phyloP scores from a whole-genome alignment of 2,329 filamentous ascomycete genomes.

The Tricladium varicosporioides region DNA sequence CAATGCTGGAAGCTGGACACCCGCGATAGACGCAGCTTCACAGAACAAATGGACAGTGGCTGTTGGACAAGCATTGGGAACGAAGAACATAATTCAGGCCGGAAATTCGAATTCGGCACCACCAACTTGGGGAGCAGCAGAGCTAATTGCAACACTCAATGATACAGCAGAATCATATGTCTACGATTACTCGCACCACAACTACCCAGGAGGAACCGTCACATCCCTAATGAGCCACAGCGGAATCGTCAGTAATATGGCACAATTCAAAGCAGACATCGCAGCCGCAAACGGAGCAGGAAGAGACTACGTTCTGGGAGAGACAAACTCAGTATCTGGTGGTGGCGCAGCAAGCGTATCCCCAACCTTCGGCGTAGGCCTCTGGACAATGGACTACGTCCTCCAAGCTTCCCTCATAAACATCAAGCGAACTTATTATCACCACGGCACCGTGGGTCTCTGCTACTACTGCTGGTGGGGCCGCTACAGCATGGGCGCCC shows the following conservation, averaged over 20 bases:
- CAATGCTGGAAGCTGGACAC: slow-evolving; percentile 23
- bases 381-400: slow-evolving; percentile 32
- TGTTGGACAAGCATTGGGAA: slow-evolving; percentile 23
- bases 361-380: slow-evolving; percentile 28
- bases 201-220: slow-evolving; percentile 40
- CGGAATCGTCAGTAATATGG: slow-evolving; percentile 25
- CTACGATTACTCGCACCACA: slow-evolving; percentile 30
- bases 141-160: slow-evolving; percentile 27
- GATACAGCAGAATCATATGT: slow-evolving; percentile 24
- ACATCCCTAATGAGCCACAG: slow-evolving; percentile 28
- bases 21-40: slow-evolving; percentile 25
- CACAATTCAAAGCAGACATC: slow-evolving; percentile 21
- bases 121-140: slow-evolving; percentile 30
- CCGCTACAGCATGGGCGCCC: slow-evolving; percentile 24
- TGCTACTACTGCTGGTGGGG: slow-evolving; percentile 37
- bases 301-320: slow-evolving; percentile 31
- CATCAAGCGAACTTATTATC: slow-evolving; percentile 29
- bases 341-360: slow-evolving; percentile 27
- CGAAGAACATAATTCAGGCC: slow-evolving; percentile 26
- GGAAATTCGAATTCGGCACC: slow-evolving; percentile 28
- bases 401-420: slow-evolving; percentile 19
- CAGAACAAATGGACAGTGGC: slow-evolving; percentile 28
- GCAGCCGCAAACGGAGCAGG: slow-evolving; percentile 22
- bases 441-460: slow-evolving; percentile 30
- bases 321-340: slow-evolving; percentile 33